Conservation (phyloP, 1,284 basidiomycete genomes). For the Fomitopsis betulina region DNA sequence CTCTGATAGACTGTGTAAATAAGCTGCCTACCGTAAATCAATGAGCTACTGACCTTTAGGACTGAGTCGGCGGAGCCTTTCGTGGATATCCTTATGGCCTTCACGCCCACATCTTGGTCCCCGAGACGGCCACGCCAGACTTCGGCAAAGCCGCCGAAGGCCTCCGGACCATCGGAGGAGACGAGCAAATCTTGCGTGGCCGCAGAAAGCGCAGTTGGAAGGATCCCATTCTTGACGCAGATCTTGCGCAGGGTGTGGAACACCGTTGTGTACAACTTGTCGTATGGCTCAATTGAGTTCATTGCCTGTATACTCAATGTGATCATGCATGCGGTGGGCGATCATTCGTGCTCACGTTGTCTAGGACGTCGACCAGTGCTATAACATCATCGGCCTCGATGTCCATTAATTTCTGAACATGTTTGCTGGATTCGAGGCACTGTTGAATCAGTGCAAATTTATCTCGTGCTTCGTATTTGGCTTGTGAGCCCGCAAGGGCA, state of each 20-base stretch:
- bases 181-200: neutral
- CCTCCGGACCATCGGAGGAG: neutral
- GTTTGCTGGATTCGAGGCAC: neutral
- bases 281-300: neutral
- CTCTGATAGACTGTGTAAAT: neutral
- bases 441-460: neutral
- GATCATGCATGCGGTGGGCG: neutral
- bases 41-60: neutral
- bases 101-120: neutral
- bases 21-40: neutral
- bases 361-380: neutral
- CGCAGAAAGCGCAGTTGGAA: neutral
- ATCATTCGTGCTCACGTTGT: neutral
- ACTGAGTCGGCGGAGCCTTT: neutral
- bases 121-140: slow-evolving; percentile 2
- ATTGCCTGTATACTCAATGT: neutral
- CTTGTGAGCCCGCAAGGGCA: neutral
- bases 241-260: slow-evolving; percentile 1
- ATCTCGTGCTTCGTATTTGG: neutral
- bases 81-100: neutral
- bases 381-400: neutral
- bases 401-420: neutral
- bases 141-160: slow-evolving; percentile 4
- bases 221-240: neutral
- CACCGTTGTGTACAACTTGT: neutral